These are phyloP conservation scores for Coelastrella sp. DNA, from an alignment of 139 green algal species.

Conservation along the genomic window DNA sequence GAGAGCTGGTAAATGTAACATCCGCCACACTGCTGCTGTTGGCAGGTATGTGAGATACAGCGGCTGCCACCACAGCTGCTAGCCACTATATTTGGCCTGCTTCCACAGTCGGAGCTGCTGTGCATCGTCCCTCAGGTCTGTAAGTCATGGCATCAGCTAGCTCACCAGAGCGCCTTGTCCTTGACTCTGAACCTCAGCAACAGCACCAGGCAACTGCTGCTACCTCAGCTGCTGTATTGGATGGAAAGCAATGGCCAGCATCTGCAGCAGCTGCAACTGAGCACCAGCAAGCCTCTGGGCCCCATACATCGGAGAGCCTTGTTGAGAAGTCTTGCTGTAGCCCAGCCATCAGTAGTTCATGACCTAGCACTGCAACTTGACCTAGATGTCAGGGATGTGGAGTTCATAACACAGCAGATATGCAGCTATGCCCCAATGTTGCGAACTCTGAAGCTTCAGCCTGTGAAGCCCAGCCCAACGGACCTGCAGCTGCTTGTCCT, in stretches of 20 bases:
- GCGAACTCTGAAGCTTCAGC: slow-evolving; percentile 31
- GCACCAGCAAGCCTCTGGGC: slow-evolving; percentile 9
- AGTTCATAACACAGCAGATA: background rate
- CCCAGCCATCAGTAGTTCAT: background rate
- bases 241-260: background rate
- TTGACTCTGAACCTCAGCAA: slow-evolving; percentile 28
- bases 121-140: background rate
- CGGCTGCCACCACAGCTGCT: slow-evolving; percentile 10
- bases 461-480: slow-evolving; percentile 12
- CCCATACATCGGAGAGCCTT: background rate
- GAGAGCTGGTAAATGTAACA: too few relatives aligned
- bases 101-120: slow-evolving; percentile 7
- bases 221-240: background rate
- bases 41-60: slow-evolving; percentile 8
- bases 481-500: slow-evolving; percentile 42
- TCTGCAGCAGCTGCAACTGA: slow-evolving; percentile 20
- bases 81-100: background rate
- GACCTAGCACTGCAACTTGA: slow-evolving; percentile 17
- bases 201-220: background rate
- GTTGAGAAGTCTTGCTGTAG: background rate
- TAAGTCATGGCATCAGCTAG: background rate
- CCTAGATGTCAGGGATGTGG: background rate
- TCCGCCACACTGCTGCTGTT: too few relatives aligned
- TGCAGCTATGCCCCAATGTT: slow-evolving; percentile 8
- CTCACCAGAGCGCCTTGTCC: background rate